phyloP scores from a whole-genome alignment of 768 basidiomycete genomes.

The Boletus eberwhitei region DNA sequence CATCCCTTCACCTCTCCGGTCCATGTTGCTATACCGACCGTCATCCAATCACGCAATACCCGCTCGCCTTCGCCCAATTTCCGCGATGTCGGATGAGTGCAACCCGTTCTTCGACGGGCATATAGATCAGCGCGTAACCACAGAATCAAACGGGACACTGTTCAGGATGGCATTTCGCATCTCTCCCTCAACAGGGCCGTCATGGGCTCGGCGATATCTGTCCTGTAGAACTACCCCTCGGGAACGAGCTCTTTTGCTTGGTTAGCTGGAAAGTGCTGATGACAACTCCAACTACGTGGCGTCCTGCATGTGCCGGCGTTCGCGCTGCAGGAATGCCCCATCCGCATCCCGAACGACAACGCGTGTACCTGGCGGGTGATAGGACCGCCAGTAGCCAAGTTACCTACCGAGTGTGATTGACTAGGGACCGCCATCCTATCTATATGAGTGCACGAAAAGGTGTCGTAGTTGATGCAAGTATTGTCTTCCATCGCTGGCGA shows the following conservation, averaged over 20 bases:
- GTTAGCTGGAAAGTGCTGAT: slow-evolving; percentile 7
- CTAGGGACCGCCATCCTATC: background rate
- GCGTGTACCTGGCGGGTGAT: background rate
- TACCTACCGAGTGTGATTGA: slow-evolving; percentile 1
- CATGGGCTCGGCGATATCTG: slow-evolving; percentile 5
- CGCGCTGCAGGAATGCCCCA: slow-evolving; percentile 6
- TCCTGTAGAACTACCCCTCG: slow-evolving; percentile 1
- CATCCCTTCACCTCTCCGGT: slow-evolving; percentile 1
- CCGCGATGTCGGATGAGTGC: slow-evolving; percentile 11
- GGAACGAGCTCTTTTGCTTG: slow-evolving; percentile 7
- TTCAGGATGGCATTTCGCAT: background rate
- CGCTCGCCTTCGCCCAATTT: slow-evolving; percentile 14
- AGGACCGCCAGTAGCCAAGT: background rate
- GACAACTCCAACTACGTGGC: slow-evolving; percentile 3
- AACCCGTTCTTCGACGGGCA: slow-evolving; percentile 7
- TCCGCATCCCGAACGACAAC: slow-evolving; percentile 7
- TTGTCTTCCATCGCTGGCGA: slow-evolving; percentile 8
- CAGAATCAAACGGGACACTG: background rate
- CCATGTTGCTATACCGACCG: slow-evolving; percentile 1
- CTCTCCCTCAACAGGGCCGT: background rate
- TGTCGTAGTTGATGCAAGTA: slow-evolving; percentile 1
- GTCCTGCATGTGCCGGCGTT: slow-evolving; percentile 1
- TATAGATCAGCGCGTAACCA: slow-evolving; percentile 5
- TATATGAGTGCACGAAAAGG: slow-evolving; percentile 1
- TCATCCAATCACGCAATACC: slow-evolving; percentile 8